A percentile compares a stretch with the other conserved stretches of the same genome.
These are phyloP conservation scores for Monosporascus ibericus DNA, from an alignment of 2,329 filamentous ascomycete species.

Conservation along the genomic window DNA sequence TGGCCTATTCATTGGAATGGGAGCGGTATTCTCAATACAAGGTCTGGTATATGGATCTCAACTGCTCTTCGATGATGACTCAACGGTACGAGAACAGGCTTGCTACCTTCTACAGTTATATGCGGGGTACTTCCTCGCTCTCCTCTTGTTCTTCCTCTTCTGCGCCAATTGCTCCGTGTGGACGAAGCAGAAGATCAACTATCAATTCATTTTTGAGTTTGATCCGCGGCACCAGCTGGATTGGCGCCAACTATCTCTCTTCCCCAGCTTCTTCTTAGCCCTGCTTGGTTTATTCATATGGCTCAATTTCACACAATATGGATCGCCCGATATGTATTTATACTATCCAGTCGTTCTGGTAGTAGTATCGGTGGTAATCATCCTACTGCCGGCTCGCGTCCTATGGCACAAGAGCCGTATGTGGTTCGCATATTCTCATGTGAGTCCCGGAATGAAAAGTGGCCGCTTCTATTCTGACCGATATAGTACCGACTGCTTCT, in stretches of 20 bases:
- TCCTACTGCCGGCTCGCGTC: conserved; percentile 70
- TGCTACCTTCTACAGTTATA: conserved; percentile 82
- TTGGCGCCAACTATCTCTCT: conserved; percentile 81
- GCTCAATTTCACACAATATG: conserved; percentile 76
- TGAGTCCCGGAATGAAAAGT: conserved; percentile 36
- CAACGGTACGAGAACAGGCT: conserved; percentile 44
- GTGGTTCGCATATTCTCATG: conserved; percentile 88
- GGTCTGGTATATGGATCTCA: conserved; percentile 55
- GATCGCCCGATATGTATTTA: conserved; percentile 62
- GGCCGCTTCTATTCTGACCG: conserved; percentile 20
- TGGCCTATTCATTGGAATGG: conserved; percentile 62
- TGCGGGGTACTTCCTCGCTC: conserved; percentile 80
- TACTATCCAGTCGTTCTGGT: conserved; percentile 86
- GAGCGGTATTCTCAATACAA: conserved; percentile 59
- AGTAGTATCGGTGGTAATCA: conserved; percentile 55
- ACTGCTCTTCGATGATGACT: conserved; percentile 45
- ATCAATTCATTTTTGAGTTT: conserved; percentile 94
- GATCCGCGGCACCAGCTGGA: conserved; percentile 80
- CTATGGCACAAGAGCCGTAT: conserved; percentile 70
- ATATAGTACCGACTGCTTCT: conserved; percentile 73
- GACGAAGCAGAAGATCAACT: conserved; percentile 83
- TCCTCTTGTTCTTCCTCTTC: conserved; percentile 77
- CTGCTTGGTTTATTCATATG: conserved; percentile 76
- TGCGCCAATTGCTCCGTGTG: conserved; percentile 80
- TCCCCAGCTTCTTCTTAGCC: conserved; percentile 79